Conservation (phyloP, 176 grass and related monocot species). For the Musa acuminata region DNA sequence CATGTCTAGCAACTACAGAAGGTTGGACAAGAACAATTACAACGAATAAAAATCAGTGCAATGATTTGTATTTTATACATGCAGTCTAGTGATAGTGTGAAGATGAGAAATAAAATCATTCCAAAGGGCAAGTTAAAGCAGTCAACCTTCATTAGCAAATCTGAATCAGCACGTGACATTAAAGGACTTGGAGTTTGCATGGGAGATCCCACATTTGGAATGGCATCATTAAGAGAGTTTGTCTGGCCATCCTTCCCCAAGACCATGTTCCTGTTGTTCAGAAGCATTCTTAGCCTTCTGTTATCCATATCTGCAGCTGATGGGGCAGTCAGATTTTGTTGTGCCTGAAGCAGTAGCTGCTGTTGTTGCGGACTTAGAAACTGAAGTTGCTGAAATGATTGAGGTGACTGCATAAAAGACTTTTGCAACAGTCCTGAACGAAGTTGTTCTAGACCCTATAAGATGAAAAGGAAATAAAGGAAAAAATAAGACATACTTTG, state of each 20-base stretch:
- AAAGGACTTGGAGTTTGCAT: conserved; percentile 46
- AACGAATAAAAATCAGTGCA: too few relatives aligned
- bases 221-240: conserved; percentile 49
- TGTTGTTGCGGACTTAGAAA: conserved; percentile 65
- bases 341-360: conserved; percentile 61
- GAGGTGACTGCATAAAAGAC: conserved; percentile 56
- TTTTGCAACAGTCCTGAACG: conserved; percentile 63
- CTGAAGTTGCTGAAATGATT: conserved; percentile 60
- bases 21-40: too few relatives aligned
- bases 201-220: conserved; percentile 64
- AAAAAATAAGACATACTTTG: neutral
- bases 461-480: conserved; percentile 10
- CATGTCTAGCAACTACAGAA: too few relatives aligned
- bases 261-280: conserved; percentile 58
- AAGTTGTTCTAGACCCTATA: conserved; percentile 67
- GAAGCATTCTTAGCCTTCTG: conserved; percentile 73
- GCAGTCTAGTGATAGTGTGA: neutral
- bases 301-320: conserved; percentile 65
- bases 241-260: conserved; percentile 59
- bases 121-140: conserved; percentile 18
- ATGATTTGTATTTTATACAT: neutral
- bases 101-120: conserved; percentile 6
- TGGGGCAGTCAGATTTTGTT: conserved; percentile 64
- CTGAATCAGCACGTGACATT: conserved; percentile 35
- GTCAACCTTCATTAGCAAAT: conserved; percentile 68